phyloP scores from a whole-genome alignment of 352 stramenopile genomes.

The Detonula confervacea region DNA sequence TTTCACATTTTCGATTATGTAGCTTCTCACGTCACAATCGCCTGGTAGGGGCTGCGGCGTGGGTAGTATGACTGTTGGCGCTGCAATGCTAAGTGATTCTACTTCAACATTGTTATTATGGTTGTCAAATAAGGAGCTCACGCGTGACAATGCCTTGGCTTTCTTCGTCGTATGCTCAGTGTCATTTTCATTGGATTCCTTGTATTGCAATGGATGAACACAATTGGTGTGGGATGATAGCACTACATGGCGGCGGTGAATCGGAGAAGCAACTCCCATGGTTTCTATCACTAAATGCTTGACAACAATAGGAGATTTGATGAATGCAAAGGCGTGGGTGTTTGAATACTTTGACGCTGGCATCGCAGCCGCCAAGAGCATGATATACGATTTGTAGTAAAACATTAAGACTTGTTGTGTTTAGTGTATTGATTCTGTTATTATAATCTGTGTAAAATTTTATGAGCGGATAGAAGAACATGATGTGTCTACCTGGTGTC shows the following conservation, averaged over 20 bases:
- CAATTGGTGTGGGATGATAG: background rate
- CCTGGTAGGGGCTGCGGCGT: conserved; percentile 46
- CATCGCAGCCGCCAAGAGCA: too few species aligned
- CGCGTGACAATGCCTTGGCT: background rate
- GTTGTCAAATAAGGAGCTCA: background rate
- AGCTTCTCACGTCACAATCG: conserved; percentile 67
- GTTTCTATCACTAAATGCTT: background rate
- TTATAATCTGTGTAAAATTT: too few species aligned
- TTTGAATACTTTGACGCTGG: too few species aligned
- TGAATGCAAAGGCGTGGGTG: conserved; percentile 10
- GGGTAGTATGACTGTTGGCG: background rate
- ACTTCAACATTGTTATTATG: background rate
- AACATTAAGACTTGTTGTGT: too few species aligned
- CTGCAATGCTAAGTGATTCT: background rate
- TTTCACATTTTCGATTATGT: conserved; percentile 48
- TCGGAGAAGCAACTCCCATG: background rate
- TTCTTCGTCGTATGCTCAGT: background rate
- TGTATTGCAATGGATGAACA: conserved; percentile 9
- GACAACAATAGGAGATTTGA: background rate
- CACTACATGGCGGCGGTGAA: background rate
- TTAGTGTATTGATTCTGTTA: too few species aligned
- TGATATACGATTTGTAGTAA: too few species aligned
- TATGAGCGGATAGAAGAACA: too few species aligned
- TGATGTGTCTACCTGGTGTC: too few species aligned
- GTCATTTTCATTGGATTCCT: background rate